Evolutionary conservation across 2,329 filamentous ascomycete species (phyloP).

Genomic region (Claviceps spartinae): DNA sequence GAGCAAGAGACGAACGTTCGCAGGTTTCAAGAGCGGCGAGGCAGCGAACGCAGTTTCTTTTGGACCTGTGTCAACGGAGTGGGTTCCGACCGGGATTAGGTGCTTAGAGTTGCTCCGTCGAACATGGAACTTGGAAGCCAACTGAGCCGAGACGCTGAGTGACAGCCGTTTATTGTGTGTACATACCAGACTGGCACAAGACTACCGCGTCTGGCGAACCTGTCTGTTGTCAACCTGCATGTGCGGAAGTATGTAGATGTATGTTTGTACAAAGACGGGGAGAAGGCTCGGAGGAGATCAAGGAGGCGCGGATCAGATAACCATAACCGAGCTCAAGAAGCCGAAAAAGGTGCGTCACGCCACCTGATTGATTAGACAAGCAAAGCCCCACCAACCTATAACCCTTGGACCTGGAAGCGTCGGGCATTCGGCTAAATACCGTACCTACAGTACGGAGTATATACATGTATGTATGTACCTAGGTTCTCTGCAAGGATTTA

Average conservation of each 20-base stretch:
- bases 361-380: conserved; percentile 5
- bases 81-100: background rate
- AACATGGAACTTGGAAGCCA: too few relatives aligned
- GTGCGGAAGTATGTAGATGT: too few relatives aligned
- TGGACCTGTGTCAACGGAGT: background rate
- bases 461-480: too few relatives aligned
- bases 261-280: background rate
- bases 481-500: too few relatives aligned
- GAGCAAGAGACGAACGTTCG: background rate
- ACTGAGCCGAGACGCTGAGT: too few relatives aligned
- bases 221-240: too few relatives aligned
- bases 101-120: background rate
- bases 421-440: background rate
- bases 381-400: background rate
- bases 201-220: too few relatives aligned
- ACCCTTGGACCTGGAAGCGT: too few relatives aligned
- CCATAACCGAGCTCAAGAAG: background rate
- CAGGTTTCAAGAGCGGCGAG: background rate
- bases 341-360: conserved; percentile 1
- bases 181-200: too few relatives aligned
- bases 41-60: background rate
- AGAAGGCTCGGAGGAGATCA: background rate
- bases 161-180: too few relatives aligned
- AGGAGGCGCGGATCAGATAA: conserved; percentile 6
- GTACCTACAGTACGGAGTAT: too few relatives aligned